Evolutionary conservation across 2,329 filamentous ascomycete species (phyloP).

Genomic region (Phialophora macrospora): DNA sequence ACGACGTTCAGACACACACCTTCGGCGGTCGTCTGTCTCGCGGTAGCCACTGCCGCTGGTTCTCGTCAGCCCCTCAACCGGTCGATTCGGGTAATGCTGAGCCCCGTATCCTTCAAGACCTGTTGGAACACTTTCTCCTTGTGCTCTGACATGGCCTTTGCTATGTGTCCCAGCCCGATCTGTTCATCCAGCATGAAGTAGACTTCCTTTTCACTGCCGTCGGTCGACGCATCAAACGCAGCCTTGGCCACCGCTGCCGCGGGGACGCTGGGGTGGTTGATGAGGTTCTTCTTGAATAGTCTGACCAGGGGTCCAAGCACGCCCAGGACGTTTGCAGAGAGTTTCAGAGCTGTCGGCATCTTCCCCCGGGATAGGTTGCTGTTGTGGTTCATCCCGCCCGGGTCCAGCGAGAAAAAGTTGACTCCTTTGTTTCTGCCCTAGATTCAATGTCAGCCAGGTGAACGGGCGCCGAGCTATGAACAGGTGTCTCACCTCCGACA

Average conservation of each 20-base stretch:
- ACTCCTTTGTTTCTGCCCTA: constrained; percentile 9
- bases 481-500: neutral
- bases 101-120: constrained; percentile 13
- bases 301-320: constrained; percentile 7
- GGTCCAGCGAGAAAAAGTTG: constrained; percentile 15
- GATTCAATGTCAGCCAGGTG: neutral
- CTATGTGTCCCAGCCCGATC: constrained; percentile 9
- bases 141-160: constrained; percentile 17
- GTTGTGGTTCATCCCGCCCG: constrained; percentile 17
- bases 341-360: constrained; percentile 6
- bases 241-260: constrained; percentile 12
- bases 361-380: constrained; percentile 13
- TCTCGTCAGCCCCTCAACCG: neutral
- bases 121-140: neutral
- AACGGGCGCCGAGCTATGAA: neutral
- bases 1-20: neutral
- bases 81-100: neutral
- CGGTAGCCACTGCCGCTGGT: neutral
- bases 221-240: constrained; percentile 14
- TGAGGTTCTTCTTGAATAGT: constrained; percentile 11
- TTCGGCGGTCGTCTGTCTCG: too few species aligned
- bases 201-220: constrained; percentile 7
- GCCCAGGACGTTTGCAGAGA: constrained; percentile 1
- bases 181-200: constrained; percentile 16
- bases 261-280: constrained; percentile 18